These are phyloP conservation scores for Teunomyces funiuensis DNA, from an alignment of 805 yeast species.

Conservation along the genomic window DNA sequence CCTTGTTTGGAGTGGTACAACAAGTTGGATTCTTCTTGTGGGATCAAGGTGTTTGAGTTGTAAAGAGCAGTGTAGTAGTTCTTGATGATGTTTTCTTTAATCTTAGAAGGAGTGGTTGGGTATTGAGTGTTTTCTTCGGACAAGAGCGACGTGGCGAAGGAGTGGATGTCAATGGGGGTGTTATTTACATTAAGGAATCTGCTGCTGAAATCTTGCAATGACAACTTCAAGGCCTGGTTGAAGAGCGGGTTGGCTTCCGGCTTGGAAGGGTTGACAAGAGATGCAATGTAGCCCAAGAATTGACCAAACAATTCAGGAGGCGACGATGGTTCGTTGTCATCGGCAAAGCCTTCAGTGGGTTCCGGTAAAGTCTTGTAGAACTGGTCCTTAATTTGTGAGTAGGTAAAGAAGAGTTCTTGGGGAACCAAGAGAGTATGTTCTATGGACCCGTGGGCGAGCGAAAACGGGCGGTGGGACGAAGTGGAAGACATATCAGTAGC, in stretches of 20 bases:
- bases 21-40: slow-evolving; percentile 42
- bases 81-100: slow-evolving; percentile 64
- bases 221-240: slow-evolving; percentile 66
- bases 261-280: slow-evolving; percentile 42
- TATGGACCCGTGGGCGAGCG: slow-evolving; percentile 78
- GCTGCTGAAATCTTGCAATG: slow-evolving; percentile 81
- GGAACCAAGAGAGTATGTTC: slow-evolving; percentile 91
- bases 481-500: slow-evolving; percentile 5
- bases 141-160: slow-evolving; percentile 74
- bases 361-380: slow-evolving; percentile 75
- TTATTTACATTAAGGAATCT: slow-evolving; percentile 49
- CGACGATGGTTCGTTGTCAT: slow-evolving; percentile 84
- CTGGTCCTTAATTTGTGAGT: slow-evolving; percentile 85
- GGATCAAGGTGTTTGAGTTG: slow-evolving; percentile 25
- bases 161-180: slow-evolving; percentile 78
- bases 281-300: slow-evolving; percentile 74
- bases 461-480: slow-evolving; percentile 64
- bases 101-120: slow-evolving; percentile 71
- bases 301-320: slow-evolving; percentile 81
- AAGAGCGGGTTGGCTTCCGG: slow-evolving; percentile 49
- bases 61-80: slow-evolving; percentile 60
- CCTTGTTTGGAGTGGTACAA: slow-evolving; percentile 60
- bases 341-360: slow-evolving; percentile 80
- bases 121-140: slow-evolving; percentile 44
- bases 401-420: slow-evolving; percentile 70